Base-by-base conservation (phyloP, 495 filamentous ascomycete species). In the Daldinia concentrica region DNA sequence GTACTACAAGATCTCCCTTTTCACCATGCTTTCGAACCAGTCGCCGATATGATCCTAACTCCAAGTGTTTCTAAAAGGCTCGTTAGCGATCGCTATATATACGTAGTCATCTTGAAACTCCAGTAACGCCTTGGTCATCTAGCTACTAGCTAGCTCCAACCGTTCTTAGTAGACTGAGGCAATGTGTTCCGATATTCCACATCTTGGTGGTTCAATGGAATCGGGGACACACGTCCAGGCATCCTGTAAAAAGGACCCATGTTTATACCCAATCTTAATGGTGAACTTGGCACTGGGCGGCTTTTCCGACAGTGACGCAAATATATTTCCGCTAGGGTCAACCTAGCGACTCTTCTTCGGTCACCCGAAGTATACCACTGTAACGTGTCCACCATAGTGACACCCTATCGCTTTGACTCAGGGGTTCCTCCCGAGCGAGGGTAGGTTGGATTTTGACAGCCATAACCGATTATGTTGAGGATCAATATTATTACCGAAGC, bases 31-130 rank as follows among this genome's bases (percentile, higher is more conserved):
- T 55, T 52, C 30, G 48, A 26, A 34, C 15, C 50, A 12, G 63
- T 56, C 32, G 27, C 37, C 55, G 48, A 52, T 66, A 4, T 11
- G 48, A 22, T 51, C 55, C 26, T 56, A 52, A 43, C 55, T 60
- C 59, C 19, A 36, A 6, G 45, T 54, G 14, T 57, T 43, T 30
- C 36, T 67, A 19, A 41, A 36, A 50, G 52, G 52, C 8, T 50
- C n/a, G 29, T 56, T 41, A 60, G 30, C 45, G 59, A 72, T 72
- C 59, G 36, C 50, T 54, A 68, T 65, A 68, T 64, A 68, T 68
- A n/a, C n/a, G n/a, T n/a, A 62, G 55, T 39, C 39, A 59, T 30
- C 64, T 64, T 59, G 14, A 4, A 54, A 54, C 17, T 15, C 32
- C 24, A 39, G 41, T 45, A 45, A 12, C 14, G 6, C 43, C 41